Evolutionary conservation across 257 asterid species (phyloP).

Genomic region (Gynochthodes officinalis): DNA sequence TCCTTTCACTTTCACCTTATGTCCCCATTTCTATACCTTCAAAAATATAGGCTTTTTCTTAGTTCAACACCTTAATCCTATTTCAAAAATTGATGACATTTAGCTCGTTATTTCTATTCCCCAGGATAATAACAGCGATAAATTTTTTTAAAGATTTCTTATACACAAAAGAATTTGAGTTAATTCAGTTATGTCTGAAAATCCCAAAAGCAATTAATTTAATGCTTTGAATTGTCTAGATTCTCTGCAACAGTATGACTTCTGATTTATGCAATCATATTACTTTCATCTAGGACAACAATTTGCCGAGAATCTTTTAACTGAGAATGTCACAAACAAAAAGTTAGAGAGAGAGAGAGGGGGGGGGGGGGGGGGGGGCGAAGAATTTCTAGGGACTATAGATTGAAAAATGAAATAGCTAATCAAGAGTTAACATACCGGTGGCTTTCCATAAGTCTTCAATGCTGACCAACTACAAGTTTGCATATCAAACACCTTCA

Average conservation of each 20-base stretch:
- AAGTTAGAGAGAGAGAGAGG: too few species aligned
- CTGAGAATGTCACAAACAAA: conserved; percentile 6
- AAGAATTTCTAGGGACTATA: conserved; percentile 1
- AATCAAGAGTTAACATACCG: conserved; percentile 44
- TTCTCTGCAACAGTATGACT: not conserved
- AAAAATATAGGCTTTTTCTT: not conserved
- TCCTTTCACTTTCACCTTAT: not conserved
- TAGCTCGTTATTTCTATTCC: not conserved
- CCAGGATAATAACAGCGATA: not conserved
- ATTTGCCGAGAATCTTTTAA: not conserved
- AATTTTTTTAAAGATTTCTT: not conserved
- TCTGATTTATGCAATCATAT: not conserved
- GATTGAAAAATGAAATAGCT: conserved; percentile 12
- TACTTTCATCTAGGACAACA: conserved; percentile 3
- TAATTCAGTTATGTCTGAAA: not conserved
- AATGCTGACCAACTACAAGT: conserved; percentile 75
- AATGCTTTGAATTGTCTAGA: not conserved
- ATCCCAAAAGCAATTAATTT: conserved; percentile 1
- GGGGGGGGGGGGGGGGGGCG: too few species aligned
- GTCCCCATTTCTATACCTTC: not conserved
- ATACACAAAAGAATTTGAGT: not conserved
- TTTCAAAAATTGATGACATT: not conserved
- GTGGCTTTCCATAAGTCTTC: conserved; percentile 97
- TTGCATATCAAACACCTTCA: conserved; percentile 85
- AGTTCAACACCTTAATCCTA: not conserved